Conservation (phyloP, 176 grass and related monocot genomes). For the Poa pratensis region DNA sequence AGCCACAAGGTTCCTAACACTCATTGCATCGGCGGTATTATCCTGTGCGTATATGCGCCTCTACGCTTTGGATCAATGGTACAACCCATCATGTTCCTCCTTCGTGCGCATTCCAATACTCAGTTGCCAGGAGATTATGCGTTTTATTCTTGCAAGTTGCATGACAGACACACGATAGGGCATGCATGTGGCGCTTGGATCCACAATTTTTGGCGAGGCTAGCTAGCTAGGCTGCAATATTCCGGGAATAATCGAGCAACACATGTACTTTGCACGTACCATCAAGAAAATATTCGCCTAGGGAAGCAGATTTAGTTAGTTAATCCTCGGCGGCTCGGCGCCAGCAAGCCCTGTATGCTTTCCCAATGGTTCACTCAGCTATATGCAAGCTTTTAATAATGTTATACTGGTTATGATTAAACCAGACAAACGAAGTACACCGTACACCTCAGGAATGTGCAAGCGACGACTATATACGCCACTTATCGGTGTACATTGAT, state of each 20-base stretch:
- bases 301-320: neutral
- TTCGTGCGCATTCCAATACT: slow-evolving; percentile 9
- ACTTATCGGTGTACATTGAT: slow-evolving; percentile 7
- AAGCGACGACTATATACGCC: neutral
- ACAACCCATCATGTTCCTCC: slow-evolving; percentile 25
- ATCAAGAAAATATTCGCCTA: slow-evolving; percentile 1
- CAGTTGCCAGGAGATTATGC: neutral
- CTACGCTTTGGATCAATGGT: slow-evolving; percentile 19
- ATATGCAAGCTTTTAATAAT: slow-evolving; percentile 15
- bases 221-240: neutral
- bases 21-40: slow-evolving; percentile 12
- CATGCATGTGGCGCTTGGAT: slow-evolving; percentile 34
- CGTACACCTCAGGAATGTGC: slow-evolving; percentile 15
- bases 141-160: slow-evolving; percentile 42
- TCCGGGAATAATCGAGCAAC: slow-evolving; percentile 30
- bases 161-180: slow-evolving; percentile 30
- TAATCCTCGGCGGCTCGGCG: slow-evolving; percentile 5
- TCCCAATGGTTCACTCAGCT: neutral
- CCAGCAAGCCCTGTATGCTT: slow-evolving; percentile 38
- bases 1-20: too few species aligned
- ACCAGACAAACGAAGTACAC: slow-evolving; percentile 31
- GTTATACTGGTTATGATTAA: slow-evolving; percentile 32
- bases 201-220: slow-evolving; percentile 16
- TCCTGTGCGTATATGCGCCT: neutral
- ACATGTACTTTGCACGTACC: slow-evolving; percentile 35